phyloP scores from a whole-genome alignment of 768 basidiomycete species.

The Lactarius sanguifluus region DNA sequence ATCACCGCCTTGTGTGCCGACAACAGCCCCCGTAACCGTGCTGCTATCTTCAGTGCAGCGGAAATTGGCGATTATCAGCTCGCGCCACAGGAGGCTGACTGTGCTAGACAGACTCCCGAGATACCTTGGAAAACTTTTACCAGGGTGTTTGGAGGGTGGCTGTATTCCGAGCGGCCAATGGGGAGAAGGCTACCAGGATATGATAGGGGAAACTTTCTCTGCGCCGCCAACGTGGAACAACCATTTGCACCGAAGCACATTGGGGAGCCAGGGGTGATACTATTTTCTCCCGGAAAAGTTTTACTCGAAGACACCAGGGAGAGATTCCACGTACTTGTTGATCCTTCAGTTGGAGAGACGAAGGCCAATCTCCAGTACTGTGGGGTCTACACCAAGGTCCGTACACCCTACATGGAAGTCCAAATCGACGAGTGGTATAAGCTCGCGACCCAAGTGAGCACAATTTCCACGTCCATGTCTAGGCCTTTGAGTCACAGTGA shows the following conservation, averaged over 20 bases:
- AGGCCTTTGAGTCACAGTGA: not conserved
- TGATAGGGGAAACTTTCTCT: not conserved
- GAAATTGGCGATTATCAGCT: not conserved
- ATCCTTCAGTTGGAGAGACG: not conserved
- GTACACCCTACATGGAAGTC: not conserved
- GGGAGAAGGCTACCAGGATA: not conserved
- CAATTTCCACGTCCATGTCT: not conserved
- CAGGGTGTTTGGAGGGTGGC: not conserved
- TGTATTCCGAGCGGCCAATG: not conserved
- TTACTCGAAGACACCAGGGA: not conserved
- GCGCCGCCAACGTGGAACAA: not conserved
- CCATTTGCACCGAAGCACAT: not conserved
- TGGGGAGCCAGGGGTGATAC: slow-evolving; percentile 6
- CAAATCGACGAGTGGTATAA: slow-evolving; percentile 1
- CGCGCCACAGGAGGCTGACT: not conserved
- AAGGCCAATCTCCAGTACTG: not conserved
- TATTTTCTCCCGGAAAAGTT: not conserved
- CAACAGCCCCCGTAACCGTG: not conserved
- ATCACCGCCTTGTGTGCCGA: not conserved
- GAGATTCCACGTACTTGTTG: not conserved
- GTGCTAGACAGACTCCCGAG: not conserved
- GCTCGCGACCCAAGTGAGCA: not conserved
- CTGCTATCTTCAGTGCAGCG: not conserved
- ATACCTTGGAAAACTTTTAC: not conserved
- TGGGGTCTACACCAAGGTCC: not conserved